phyloP scores from a whole-genome alignment of 768 basidiomycete genomes.

The Calvatia gigantea region DNA sequence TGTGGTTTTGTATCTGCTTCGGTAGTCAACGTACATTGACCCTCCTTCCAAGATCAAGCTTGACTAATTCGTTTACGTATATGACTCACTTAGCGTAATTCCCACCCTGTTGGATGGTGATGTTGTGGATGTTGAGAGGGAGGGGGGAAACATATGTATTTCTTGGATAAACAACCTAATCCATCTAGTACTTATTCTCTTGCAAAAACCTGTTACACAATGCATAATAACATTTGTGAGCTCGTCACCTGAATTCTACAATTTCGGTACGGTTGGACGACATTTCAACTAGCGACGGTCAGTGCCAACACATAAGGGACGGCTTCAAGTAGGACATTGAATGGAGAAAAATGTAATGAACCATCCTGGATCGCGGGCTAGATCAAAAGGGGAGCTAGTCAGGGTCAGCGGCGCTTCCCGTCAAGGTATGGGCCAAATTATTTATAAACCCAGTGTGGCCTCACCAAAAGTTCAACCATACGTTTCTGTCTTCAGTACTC shows the following conservation, averaged over 20 bases:
- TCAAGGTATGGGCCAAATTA: not conserved
- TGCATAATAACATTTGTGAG: too few species aligned
- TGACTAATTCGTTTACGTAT: constrained; percentile 27
- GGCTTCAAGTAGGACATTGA: not conserved
- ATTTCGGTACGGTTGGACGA: too few species aligned
- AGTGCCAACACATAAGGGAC: too few species aligned
- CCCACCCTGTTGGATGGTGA: not conserved
- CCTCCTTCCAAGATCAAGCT: constrained; percentile 51
- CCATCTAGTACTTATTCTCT: not conserved
- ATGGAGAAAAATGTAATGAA: not conserved
- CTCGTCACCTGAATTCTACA: too few species aligned
- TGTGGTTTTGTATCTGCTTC: not conserved
- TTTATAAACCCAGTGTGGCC: not conserved
- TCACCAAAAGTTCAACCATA: not conserved
- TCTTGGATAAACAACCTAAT: not conserved
- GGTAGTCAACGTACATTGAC: constrained; percentile 53
- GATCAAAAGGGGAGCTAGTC: too few species aligned
- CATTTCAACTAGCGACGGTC: too few species aligned
- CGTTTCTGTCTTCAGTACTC: not conserved
- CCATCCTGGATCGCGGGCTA: not conserved
- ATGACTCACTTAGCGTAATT: not conserved
- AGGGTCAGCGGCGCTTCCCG: not conserved
- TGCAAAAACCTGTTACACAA: too few species aligned
- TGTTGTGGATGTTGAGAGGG: not conserved
- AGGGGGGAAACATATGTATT: not conserved